Evolutionary conservation across 2,329 filamentous ascomycete genomes (phyloP).

Genomic region (Cladophialophora carrionii): DNA sequence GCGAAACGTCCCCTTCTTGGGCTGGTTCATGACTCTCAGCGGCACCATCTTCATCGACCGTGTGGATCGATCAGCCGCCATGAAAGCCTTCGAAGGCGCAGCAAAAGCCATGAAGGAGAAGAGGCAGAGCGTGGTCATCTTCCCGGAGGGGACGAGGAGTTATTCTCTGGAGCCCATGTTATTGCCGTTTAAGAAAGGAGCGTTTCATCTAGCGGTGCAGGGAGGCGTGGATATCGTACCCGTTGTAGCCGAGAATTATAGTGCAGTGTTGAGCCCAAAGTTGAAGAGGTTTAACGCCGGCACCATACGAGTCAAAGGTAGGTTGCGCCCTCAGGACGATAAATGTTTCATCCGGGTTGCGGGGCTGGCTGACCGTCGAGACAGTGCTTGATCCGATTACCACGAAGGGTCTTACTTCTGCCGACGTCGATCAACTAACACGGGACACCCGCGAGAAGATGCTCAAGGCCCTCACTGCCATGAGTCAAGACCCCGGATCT

Average conservation of each 20-base stretch:
- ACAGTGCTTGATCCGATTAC: conserved; percentile 78
- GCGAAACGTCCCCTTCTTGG: conserved; percentile 78
- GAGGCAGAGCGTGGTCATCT: conserved; percentile 63
- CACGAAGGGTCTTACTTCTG: conserved; percentile 70
- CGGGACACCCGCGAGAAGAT: conserved; percentile 72
- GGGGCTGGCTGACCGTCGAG: conserved; percentile 19
- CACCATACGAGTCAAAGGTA: conserved; percentile 74
- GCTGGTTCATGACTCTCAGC: conserved; percentile 90
- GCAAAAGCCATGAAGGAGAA: conserved; percentile 74
- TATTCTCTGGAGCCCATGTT: conserved; percentile 80
- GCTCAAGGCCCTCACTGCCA: conserved; percentile 61
- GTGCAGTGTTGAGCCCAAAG: conserved; percentile 69
- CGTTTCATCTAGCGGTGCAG: conserved; percentile 93
- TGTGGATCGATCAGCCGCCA: conserved; percentile 77
- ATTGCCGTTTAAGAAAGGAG: conserved; percentile 98
- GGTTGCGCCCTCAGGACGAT: conserved; percentile 35
- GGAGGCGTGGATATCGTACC: conserved; percentile 92
- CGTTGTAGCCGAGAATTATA: conserved; percentile 78
- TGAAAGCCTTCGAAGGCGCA: conserved; percentile 82
- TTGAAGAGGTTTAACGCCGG: conserved; percentile 68
- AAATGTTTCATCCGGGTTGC: not conserved
- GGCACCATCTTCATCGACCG: conserved; percentile 96
- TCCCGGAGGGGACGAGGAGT: conserved; percentile 83
- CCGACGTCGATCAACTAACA: conserved; percentile 76
- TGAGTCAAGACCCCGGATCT: conserved; percentile 40